Conservation (phyloP, 495 filamentous ascomycete genomes). For the Haplographium delicatum region DNA sequence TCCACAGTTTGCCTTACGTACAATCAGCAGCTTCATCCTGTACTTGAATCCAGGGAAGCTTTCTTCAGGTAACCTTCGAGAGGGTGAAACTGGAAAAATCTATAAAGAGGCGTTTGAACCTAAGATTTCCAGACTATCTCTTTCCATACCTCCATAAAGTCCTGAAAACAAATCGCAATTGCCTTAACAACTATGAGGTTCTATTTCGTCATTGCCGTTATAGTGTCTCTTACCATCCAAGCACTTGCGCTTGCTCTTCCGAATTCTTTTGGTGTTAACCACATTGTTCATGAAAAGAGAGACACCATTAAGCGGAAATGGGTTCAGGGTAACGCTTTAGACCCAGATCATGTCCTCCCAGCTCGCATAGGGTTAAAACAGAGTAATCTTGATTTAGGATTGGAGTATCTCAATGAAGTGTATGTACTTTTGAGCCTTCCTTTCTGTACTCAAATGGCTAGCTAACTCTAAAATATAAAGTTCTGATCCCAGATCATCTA, state of each 20-base stretch:
- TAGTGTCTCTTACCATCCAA: neutral
- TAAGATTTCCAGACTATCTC: too few relatives aligned
- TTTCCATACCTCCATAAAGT: too few relatives aligned
- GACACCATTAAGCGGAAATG: neutral
- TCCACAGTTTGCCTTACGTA: too few relatives aligned
- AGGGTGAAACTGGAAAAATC: too few relatives aligned
- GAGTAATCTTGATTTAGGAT: conserved; percentile 34
- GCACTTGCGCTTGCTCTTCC: neutral
- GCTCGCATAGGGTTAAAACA: conserved; percentile 53
- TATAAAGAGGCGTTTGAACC: too few relatives aligned
- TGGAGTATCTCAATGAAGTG: conserved; percentile 17
- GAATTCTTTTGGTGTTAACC: neutral
- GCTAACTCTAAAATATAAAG: conserved; percentile 39
- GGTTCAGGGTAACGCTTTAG: neutral
- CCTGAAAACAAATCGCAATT: too few relatives aligned
- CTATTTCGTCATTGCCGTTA: too few relatives aligned
- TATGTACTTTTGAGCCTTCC: conserved; percentile 1
- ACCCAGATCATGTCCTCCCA: conserved; percentile 32
- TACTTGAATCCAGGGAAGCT: too few relatives aligned
- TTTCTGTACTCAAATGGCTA: conserved; percentile 24
- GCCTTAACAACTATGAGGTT: too few relatives aligned
- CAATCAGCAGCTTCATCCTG: too few relatives aligned
- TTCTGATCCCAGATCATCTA: conserved; percentile 32
- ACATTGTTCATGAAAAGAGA: conserved; percentile 18
- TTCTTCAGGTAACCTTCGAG: too few relatives aligned